phyloP scores from a whole-genome alignment of 202 grass and related monocot genomes.

The Eragrostis tef region DNA sequence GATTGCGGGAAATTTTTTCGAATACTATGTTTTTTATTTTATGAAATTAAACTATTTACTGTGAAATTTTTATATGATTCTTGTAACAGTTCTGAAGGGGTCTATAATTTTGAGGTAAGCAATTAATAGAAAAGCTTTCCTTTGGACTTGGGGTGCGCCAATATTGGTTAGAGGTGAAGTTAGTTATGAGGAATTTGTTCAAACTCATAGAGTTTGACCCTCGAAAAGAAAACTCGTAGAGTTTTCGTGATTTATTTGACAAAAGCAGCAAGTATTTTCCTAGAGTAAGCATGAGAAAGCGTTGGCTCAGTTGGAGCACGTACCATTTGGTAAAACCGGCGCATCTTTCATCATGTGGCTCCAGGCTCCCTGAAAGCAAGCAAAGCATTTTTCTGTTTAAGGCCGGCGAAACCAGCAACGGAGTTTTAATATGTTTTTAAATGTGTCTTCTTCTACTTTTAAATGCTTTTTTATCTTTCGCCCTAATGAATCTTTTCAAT shows the following conservation, averaged over 20 bases:
- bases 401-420: not conserved
- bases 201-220: too few relatives aligned
- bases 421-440: not conserved
- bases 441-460: not conserved
- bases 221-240: not conserved
- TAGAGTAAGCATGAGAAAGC: not conserved
- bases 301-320: not conserved
- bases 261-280: not conserved
- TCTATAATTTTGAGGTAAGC: not conserved
- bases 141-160: not conserved
- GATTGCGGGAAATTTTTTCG: too few relatives aligned
- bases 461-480: not conserved
- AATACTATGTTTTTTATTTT: too few relatives aligned
- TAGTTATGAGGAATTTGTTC: not conserved
- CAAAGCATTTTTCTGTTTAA: not conserved
- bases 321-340: slow-evolving; percentile 13
- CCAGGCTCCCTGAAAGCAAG: not conserved
- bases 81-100: too few relatives aligned
- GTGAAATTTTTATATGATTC: too few relatives aligned
- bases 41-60: too few relatives aligned
- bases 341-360: slow-evolving; percentile 35
- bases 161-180: not conserved
- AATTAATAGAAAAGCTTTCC: not conserved
- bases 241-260: not conserved
- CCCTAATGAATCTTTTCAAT: not conserved